phyloP scores from a whole-genome alignment of 345 rosid genomes.

The Isatis tinctoria region DNA sequence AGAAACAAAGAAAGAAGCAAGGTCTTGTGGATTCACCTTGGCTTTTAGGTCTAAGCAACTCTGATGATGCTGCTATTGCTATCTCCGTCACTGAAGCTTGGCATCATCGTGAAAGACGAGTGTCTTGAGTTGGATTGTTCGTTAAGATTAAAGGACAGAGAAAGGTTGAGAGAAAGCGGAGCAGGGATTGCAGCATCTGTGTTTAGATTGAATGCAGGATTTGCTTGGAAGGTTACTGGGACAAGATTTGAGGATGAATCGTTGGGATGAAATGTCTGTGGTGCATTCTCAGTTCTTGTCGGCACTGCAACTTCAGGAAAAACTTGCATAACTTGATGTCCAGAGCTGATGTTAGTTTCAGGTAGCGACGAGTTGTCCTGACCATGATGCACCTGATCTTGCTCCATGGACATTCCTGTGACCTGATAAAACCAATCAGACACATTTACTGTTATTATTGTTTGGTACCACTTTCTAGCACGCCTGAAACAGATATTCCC shows the following conservation, averaged over 20 bases:
- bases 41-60: slow-evolving; percentile 31
- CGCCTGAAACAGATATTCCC: neutral
- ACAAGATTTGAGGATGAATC: slow-evolving; percentile 31
- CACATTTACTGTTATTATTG: slow-evolving; percentile 1
- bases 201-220: slow-evolving; percentile 19
- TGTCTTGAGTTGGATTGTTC: slow-evolving; percentile 35
- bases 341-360: slow-evolving; percentile 35
- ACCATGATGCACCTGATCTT: slow-evolving; percentile 29
- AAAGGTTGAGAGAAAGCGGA: slow-evolving; percentile 60
- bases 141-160: slow-evolving; percentile 42
- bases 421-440: slow-evolving; percentile 47
- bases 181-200: slow-evolving; percentile 29
- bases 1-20: slow-evolving; percentile 21
- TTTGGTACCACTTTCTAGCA: neutral
- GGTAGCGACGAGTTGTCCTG: slow-evolving; percentile 39
- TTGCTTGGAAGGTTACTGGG: slow-evolving; percentile 32
- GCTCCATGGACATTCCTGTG: slow-evolving; percentile 48
- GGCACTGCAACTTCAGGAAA: slow-evolving; percentile 28
- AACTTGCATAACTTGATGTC: slow-evolving; percentile 37
- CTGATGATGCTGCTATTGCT: slow-evolving; percentile 60
- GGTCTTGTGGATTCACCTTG: slow-evolving; percentile 37
- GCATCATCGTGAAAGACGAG: slow-evolving; percentile 43
- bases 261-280: slow-evolving; percentile 19
- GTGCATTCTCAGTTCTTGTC: slow-evolving; percentile 32
- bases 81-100: slow-evolving; percentile 57